phyloP scores from a whole-genome alignment of 73 alveolate genomes.

The Paraurostyla sp. region DNA sequence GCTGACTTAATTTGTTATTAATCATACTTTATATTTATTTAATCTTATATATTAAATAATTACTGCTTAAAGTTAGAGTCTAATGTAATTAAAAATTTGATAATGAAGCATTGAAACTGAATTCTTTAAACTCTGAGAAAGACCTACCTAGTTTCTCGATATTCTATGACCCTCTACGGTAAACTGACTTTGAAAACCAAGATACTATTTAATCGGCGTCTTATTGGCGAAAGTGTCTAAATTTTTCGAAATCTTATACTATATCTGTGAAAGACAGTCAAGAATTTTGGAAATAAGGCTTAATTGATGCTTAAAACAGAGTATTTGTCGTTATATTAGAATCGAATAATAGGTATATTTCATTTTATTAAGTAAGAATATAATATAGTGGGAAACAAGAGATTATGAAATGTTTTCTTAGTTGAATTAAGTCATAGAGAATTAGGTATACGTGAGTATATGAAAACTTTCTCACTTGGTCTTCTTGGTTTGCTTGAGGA shows the following conservation, averaged over 20 bases:
- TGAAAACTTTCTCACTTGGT: slow-evolving; percentile 51
- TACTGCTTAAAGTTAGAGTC: slow-evolving; percentile 21
- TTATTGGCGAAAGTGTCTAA: neutral
- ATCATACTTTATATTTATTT: neutral
- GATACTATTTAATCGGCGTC: neutral
- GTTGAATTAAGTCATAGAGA: neutral
- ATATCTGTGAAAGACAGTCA: neutral
- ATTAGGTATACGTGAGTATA: slow-evolving; percentile 51
- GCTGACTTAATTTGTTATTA: neutral
- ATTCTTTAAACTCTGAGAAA: neutral
- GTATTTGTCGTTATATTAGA: neutral
- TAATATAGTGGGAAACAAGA: neutral
- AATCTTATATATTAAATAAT: slow-evolving; percentile 16
- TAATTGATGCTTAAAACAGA: slow-evolving; percentile 13
- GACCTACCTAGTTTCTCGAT: neutral
- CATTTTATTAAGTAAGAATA: neutral
- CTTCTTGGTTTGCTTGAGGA: slow-evolving; percentile 63
- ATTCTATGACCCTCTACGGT: neutral
- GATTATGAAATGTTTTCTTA: neutral
- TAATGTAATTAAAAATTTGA: slow-evolving; percentile 32
- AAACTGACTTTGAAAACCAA: neutral
- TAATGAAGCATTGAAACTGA: slow-evolving; percentile 42
- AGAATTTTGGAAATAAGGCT: neutral
- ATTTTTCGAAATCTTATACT: neutral
- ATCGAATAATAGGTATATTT: no score